phyloP scores from a whole-genome alignment of 768 basidiomycete genomes.

The Rhizopogon rudus region DNA sequence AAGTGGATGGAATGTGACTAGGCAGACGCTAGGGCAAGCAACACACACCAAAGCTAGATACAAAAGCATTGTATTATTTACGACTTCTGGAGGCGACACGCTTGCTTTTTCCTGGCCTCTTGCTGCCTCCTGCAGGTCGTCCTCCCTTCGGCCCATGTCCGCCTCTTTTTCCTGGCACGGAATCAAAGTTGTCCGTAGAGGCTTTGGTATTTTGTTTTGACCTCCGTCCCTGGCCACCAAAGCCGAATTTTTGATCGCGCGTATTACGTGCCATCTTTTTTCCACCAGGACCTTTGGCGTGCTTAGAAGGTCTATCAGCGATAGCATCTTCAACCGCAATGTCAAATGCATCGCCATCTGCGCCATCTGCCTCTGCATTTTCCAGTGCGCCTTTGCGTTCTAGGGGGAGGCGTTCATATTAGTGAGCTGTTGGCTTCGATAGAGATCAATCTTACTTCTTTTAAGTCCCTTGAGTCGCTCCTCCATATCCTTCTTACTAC shows the following conservation, averaged over 20 bases:
- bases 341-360: conserved; percentile 70
- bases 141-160: conserved; percentile 27
- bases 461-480: conserved; percentile 84
- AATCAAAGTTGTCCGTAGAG: conserved; percentile 73
- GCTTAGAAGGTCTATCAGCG: conserved; percentile 62
- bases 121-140: conserved; percentile 30
- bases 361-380: conserved; percentile 45
- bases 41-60: neutral
- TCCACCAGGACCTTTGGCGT: conserved; percentile 27
- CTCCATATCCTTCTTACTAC: conserved; percentile 87
- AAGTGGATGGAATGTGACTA: conserved; percentile 15
- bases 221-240: conserved; percentile 62
- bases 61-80: conserved; percentile 15
- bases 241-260: conserved; percentile 80
- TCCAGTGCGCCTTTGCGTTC: conserved; percentile 85
- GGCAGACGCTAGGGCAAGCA: neutral
- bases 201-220: conserved; percentile 80
- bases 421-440: neutral
- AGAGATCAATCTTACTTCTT: conserved; percentile 57
- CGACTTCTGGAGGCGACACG: conserved; percentile 39
- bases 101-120: conserved; percentile 58
- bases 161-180: conserved; percentile 28
- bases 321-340: conserved; percentile 90
- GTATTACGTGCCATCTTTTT: conserved; percentile 47
- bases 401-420: conserved; percentile 21